These are phyloP conservation scores for Talaromyces stipitatus DNA, from an alignment of 495 filamentous ascomycete species.

Conservation along the genomic window DNA sequence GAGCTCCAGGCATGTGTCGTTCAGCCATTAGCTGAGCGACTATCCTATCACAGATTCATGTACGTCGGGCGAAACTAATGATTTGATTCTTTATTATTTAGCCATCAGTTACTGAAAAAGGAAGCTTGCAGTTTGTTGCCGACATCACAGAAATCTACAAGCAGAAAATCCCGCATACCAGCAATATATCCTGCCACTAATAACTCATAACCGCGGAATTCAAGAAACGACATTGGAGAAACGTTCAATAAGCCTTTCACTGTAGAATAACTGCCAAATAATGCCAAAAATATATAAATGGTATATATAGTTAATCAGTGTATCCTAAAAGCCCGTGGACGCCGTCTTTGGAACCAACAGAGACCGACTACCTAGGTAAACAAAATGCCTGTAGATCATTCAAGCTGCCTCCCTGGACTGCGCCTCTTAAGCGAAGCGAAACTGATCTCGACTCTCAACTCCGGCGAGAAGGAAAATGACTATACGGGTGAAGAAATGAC, in stretches of 20 bases:
- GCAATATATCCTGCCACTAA: no score
- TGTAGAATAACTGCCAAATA: background rate
- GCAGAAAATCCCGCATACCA: no score
- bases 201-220: no score
- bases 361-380: background rate
- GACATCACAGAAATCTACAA: no score
- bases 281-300: background rate
- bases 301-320: background rate
- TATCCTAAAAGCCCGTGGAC: background rate
- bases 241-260: background rate
- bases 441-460: no score
- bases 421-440: background rate
- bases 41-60: background rate
- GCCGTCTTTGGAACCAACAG: background rate
- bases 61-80: background rate
- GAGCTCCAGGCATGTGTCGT: background rate
- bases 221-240: no score
- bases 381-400: background rate
- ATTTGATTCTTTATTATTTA: no score
- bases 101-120: no score
- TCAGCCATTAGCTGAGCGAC: background rate
- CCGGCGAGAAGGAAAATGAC: background rate
- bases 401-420: constrained; percentile 1
- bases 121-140: no score
- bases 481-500: no score